phyloP scores from a whole-genome alignment of 305 asterid species.

The Caryopteris hybrid region DNA sequence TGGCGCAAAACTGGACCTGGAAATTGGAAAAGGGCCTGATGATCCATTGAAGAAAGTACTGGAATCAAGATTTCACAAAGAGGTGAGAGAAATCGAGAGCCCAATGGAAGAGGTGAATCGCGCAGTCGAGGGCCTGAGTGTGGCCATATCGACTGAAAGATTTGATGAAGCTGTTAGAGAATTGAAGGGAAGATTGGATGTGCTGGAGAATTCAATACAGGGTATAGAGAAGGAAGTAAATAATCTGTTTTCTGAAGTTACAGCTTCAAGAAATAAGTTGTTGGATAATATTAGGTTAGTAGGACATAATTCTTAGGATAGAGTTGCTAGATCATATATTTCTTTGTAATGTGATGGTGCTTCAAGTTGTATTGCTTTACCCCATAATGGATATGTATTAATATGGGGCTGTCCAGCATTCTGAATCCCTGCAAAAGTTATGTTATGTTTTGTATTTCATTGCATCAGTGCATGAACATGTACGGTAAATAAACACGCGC shows the following conservation, averaged over 20 bases:
- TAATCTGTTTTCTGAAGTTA: conserved; percentile 37
- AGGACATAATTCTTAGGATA: not conserved
- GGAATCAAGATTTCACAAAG: conserved; percentile 27
- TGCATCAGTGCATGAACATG: too few relatives aligned
- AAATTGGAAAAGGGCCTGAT: conserved; percentile 27
- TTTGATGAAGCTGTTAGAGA: conserved; percentile 23
- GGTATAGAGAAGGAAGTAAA: conserved; percentile 36
- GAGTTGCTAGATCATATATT: not conserved
- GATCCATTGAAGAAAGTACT: conserved; percentile 27
- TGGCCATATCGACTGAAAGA: not conserved
- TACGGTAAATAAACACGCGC: too few relatives aligned
- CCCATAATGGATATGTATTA: too few relatives aligned
- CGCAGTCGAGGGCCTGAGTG: conserved; percentile 19
- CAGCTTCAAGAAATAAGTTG: conserved; percentile 45
- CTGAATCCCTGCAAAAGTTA: too few relatives aligned
- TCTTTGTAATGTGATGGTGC: too few relatives aligned
- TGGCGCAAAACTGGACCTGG: conserved; percentile 28
- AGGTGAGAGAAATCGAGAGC: conserved; percentile 23
- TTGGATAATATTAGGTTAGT: conserved; percentile 30
- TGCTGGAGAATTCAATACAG: conserved; percentile 28
- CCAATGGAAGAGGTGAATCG: conserved; percentile 38
- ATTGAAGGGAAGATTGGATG: conserved; percentile 29
- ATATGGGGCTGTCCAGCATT: too few relatives aligned
- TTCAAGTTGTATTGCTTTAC: too few relatives aligned
- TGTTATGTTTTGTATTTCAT: not conserved